A percentile compares a stretch with the other conserved stretches of the same genome.
These are phyloP conservation scores for Moesziomyces parantarcticus DNA, from an alignment of 1,284 basidiomycete species.

Conservation along the genomic window DNA sequence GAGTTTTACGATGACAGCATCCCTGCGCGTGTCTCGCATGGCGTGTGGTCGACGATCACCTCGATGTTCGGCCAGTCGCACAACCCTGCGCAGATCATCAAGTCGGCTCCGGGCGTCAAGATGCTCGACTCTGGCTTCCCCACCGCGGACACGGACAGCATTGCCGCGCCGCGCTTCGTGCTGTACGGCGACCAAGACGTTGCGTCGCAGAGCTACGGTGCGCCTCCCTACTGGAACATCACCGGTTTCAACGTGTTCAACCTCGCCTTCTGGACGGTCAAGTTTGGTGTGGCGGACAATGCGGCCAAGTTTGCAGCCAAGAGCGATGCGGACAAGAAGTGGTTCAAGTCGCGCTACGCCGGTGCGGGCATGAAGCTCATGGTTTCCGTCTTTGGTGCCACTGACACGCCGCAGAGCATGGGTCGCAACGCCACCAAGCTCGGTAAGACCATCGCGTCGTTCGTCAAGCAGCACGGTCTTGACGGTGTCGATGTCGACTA, in stretches of 20 bases:
- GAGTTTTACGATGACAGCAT: conserved; percentile 50
- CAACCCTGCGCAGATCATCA: conserved; percentile 26
- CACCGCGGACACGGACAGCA: conserved; percentile 39
- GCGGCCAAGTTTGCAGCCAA: conserved; percentile 51
- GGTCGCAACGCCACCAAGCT: conserved; percentile 30
- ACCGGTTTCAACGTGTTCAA: conserved; percentile 69
- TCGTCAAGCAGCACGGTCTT: conserved; percentile 71
- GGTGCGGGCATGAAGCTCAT: conserved; percentile 69
- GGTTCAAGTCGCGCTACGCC: conserved; percentile 68
- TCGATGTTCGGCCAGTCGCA: conserved; percentile 30
- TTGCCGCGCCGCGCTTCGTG: conserved; percentile 40
- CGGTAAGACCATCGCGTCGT: conserved; percentile 60
- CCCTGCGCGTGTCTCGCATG: conserved; percentile 31
- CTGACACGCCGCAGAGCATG: conserved; percentile 71
- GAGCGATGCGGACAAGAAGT: conserved; percentile 37
- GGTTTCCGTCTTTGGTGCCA: conserved; percentile 69
- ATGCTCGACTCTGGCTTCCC: conserved; percentile 41
- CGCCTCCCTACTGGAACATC: conserved; percentile 44
- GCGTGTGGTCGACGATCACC: conserved; percentile 30
- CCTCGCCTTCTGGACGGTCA: conserved; percentile 70
- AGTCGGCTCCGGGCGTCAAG: conserved; percentile 26
- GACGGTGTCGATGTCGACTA: conserved; percentile 75
- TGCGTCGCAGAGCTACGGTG: conserved; percentile 35
- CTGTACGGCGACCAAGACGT: conserved; percentile 48
- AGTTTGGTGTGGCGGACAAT: conserved; percentile 66